Evolutionary conservation across 306 rosid species (phyloP).

Genomic region (Quercus ilex): DNA sequence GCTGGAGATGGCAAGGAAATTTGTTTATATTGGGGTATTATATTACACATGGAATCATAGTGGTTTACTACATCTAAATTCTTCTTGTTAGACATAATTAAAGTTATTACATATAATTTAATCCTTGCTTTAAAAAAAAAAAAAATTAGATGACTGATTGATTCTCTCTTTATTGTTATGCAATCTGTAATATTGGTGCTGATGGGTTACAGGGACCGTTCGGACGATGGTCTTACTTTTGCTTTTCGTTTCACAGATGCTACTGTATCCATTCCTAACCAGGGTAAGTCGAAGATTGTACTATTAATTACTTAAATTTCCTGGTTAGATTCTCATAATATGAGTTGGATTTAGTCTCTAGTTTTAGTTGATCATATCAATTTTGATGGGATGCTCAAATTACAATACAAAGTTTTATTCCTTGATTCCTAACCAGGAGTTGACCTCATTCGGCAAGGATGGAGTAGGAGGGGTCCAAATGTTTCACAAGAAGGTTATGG

Average conservation of each 20-base stretch:
- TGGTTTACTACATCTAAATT: not conserved
- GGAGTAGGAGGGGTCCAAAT: conserved; percentile 86
- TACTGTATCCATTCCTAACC: conserved; percentile 72
- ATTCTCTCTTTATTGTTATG: not conserved
- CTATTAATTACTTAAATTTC: not conserved
- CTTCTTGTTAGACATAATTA: not conserved
- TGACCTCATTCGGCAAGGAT: conserved; percentile 96
- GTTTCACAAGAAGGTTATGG: conserved; percentile 97
- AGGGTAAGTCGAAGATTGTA: conserved; percentile 52
- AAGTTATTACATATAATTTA: not conserved
- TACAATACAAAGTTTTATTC: not conserved
- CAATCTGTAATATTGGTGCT: conserved; percentile 7
- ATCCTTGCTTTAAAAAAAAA: not conserved
- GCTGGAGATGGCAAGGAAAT: not conserved
- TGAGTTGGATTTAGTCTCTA: not conserved
- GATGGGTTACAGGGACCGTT: conserved; percentile 63
- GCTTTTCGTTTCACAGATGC: conserved; percentile 99
- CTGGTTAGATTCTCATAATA: not conserved
- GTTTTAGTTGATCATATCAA: not conserved
- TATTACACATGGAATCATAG: not conserved
- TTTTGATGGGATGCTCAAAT: not conserved
- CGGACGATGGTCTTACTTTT: conserved; percentile 93
- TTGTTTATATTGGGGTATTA: not conserved
- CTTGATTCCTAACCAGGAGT: conserved; percentile 45
- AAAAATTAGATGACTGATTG: not conserved